Percentiles rank a stretch among this genome's conserved stretches.
phyloP scores from a whole-genome alignment of 495 filamentous ascomycete species.

The Penicillium bovifimosum region DNA sequence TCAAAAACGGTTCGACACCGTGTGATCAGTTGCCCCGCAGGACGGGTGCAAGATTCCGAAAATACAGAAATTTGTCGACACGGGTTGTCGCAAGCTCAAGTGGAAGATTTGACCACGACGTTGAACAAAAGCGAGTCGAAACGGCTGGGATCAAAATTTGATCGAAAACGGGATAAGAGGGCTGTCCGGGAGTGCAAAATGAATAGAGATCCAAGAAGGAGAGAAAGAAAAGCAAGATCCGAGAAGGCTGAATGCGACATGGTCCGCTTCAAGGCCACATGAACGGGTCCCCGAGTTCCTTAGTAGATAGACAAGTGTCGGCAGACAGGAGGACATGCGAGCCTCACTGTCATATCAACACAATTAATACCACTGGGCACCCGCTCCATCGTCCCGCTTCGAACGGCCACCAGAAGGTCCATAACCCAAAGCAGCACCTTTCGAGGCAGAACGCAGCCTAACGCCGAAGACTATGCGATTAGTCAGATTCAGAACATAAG shows the following conservation, averaged over 20 bases:
- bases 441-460: slow-evolving; percentile 93
- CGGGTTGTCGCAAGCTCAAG: slow-evolving; percentile 9
- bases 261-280: slow-evolving; percentile 29
- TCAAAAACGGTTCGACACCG: slow-evolving; percentile 31
- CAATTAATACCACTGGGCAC: slow-evolving; percentile 59
- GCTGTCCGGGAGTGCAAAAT: slow-evolving; percentile 35
- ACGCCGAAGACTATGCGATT: slow-evolving; percentile 84
- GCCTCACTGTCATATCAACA: slow-evolving; percentile 31
- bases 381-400: slow-evolving; percentile 64
- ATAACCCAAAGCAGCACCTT: slow-evolving; percentile 67
- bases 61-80: slow-evolving; percentile 13
- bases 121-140: slow-evolving; percentile 30
- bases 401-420: slow-evolving; percentile 65
- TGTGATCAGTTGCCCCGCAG: slow-evolving; percentile 18
- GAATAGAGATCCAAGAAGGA: slow-evolving; percentile 31
- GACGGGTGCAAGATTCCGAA: slow-evolving; percentile 18
- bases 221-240: slow-evolving; percentile 34
- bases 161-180: slow-evolving; percentile 37
- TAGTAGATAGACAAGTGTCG: slow-evolving; percentile 18
- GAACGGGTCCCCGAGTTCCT: slow-evolving; percentile 32
- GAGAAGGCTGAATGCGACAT: slow-evolving; percentile 35
- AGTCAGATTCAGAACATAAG: slow-evolving; percentile 70
- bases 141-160: slow-evolving; percentile 32
- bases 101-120: slow-evolving; percentile 4
- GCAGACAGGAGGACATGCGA: slow-evolving; percentile 18